Evolutionary conservation across 1,139 yeast species (phyloP).

Genomic region (Hanseniaspora uvarum): DNA sequence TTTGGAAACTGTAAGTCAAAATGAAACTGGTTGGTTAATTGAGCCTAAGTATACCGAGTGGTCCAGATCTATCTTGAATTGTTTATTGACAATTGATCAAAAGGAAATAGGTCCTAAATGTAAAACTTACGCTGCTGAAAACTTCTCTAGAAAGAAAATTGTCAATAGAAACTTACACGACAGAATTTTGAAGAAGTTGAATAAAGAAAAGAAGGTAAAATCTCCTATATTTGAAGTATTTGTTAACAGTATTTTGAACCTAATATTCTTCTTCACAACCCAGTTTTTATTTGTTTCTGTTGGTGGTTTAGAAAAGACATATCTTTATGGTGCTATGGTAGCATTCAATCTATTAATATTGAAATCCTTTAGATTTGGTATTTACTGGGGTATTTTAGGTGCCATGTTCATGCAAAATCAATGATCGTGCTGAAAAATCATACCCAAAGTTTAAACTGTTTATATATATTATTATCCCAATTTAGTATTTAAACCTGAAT

Average conservation of each 20-base stretch:
- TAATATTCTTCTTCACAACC: not conserved
- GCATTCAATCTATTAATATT: conserved; percentile 1
- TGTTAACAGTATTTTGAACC: conserved; percentile 3
- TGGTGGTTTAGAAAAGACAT: conserved; percentile 1
- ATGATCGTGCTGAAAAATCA: not conserved
- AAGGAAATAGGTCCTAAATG: conserved; percentile 7
- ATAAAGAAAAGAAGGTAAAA: not conserved
- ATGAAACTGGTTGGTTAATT: conserved; percentile 71
- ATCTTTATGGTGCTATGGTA: conserved; percentile 16
- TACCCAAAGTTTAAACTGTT: too few relatives aligned
- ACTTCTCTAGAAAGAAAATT: conserved; percentile 15
- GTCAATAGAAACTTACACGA: conserved; percentile 13
- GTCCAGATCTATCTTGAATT: conserved; percentile 20
- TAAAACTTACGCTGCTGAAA: conserved; percentile 11
- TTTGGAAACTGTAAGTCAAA: conserved; percentile 56
- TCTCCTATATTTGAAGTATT: not conserved
- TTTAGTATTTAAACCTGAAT: too few relatives aligned
- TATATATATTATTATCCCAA: not conserved
- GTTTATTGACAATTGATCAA: conserved; percentile 17
- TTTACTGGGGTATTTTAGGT: conserved; percentile 13
- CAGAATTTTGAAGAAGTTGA: conserved; percentile 7
- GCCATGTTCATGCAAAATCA: conserved; percentile 1
- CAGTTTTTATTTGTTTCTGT: not conserved
- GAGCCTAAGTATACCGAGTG: conserved; percentile 26
- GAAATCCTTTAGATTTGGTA: conserved; percentile 14